Evolutionary conservation across 1,284 basidiomycete species (phyloP), one percentile per base, ranked within the genome.

Genomic region (Ganoderma sinense): DNA sequence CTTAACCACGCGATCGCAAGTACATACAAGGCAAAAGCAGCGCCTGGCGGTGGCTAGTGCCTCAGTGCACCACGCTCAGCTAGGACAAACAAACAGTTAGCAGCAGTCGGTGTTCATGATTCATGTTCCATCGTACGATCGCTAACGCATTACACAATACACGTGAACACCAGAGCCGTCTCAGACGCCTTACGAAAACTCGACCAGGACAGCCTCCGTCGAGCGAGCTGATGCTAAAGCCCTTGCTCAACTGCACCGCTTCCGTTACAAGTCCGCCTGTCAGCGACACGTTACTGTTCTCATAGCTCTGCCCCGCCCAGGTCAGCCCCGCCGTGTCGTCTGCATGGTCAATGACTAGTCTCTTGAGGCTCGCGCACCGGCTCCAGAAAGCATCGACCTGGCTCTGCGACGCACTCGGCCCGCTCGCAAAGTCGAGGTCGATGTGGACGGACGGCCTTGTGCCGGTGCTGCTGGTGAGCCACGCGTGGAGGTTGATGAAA

Each of bases 241-340:
- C 89, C 16, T 73, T 75, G 11, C 71, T 61, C 36, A 89, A 75
- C 23, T 76, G 65, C 16, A 82, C 76, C 0, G 59, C 82, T 71
- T 86, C 80, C 3, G 82, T 73, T 5, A 76, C 74, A 39, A 84
- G 62, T 14, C 33, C 65, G 0, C 90, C 89, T 11, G 74, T 77
- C 16, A 87, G 84, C 59, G 77, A 80, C 0, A 83, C 89, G 69
- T 88, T 80, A 33, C 73, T 59, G 0, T 88, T 91, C 68, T 91
- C 91, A 69, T 87, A 91, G 3, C 85, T 88, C 78, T 90, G 88
- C 4, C 90, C 90, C 66, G 84, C 90, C 89, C 89, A 91, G 0
- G 82, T 88, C 65, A 91, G 64, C 29, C 86, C 87, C 43, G 80
- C 79, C 1, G 82, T 83, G 71, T 88, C 88, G 72, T 91, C 88